Evolutionary conservation across 2,329 filamentous ascomycete species (phyloP).

Genomic region (Chaetomiaceae sp.): DNA sequence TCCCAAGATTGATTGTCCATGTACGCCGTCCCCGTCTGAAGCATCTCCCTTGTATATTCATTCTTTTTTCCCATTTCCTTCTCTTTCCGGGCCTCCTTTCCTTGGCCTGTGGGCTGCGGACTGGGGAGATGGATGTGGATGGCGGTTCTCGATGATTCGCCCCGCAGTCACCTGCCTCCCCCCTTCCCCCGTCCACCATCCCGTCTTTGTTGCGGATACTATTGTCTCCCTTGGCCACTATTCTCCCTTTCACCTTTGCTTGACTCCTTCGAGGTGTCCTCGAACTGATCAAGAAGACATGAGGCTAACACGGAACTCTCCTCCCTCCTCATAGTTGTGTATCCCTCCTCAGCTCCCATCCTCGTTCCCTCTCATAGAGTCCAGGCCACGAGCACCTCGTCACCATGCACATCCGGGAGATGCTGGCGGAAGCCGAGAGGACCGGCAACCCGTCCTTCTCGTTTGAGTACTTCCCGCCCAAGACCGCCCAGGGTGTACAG

Average conservation of each 20-base stretch:
- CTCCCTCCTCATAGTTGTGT: too few relatives aligned
- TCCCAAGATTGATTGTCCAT: slow-evolving; percentile 7
- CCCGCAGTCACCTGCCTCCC: neutral
- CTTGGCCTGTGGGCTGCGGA: too few relatives aligned
- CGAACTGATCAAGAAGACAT: too few relatives aligned
- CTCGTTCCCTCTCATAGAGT: slow-evolving; percentile 2
- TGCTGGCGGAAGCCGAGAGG: slow-evolving; percentile 76
- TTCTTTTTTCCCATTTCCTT: neutral
- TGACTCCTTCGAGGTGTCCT: too few relatives aligned
- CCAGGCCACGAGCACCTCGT: neutral
- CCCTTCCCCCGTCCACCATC: neutral
- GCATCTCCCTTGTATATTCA: too few relatives aligned
- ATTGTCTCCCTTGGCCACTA: too few relatives aligned
- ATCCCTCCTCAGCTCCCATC: neutral
- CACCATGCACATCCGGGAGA: slow-evolving; percentile 93
- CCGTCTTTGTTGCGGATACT: too few relatives aligned
- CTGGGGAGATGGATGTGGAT: too few relatives aligned
- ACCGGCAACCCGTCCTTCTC: slow-evolving; percentile 85
- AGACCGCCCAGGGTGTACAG: slow-evolving; percentile 95
- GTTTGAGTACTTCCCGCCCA: slow-evolving; percentile 98
- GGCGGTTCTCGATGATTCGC: too few relatives aligned
- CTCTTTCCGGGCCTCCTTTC: neutral
- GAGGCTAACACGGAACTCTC: too few relatives aligned
- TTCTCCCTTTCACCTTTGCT: too few relatives aligned
- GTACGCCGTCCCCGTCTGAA: neutral